Conservation (phyloP, 768 basidiomycete species). For the Lentinula edodes region DNA sequence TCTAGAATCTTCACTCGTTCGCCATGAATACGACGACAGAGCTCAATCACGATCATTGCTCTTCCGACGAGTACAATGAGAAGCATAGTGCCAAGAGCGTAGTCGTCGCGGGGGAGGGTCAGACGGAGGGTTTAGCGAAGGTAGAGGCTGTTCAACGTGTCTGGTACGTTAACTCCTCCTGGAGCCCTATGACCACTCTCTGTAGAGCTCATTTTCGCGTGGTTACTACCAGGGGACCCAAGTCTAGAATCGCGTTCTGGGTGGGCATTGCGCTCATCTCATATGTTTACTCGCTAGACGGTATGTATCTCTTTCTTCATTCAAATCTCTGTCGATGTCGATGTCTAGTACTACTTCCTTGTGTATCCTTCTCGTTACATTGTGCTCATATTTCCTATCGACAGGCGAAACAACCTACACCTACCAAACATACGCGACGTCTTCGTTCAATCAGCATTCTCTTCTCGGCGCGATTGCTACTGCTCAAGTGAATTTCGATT, state of each 20-base stretch:
- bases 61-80: background rate
- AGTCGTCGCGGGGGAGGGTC: background rate
- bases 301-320: constrained; percentile 13
- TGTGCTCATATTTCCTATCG: background rate
- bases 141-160: constrained; percentile 6
- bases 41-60: background rate
- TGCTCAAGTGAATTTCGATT: constrained; percentile 14
- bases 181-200: background rate
- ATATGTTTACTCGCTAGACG: constrained; percentile 53
- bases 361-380: background rate
- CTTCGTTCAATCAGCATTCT: constrained; percentile 14
- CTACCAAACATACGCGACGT: constrained; percentile 40
- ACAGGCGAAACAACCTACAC: constrained; percentile 39
- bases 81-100: background rate
- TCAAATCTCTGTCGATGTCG: background rate
- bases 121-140: constrained; percentile 4
- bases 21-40: background rate
- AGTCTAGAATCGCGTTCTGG: constrained; percentile 39
- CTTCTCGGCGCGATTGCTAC: constrained; percentile 15
- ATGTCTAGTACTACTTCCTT: background rate
- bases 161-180: background rate
- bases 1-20: background rate
- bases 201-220: background rate
- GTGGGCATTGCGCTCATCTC: constrained; percentile 41
- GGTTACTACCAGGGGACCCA: background rate